Base-by-base conservation (phyloP, 257 asterid species). In the Forsythia viridissima region DNA sequence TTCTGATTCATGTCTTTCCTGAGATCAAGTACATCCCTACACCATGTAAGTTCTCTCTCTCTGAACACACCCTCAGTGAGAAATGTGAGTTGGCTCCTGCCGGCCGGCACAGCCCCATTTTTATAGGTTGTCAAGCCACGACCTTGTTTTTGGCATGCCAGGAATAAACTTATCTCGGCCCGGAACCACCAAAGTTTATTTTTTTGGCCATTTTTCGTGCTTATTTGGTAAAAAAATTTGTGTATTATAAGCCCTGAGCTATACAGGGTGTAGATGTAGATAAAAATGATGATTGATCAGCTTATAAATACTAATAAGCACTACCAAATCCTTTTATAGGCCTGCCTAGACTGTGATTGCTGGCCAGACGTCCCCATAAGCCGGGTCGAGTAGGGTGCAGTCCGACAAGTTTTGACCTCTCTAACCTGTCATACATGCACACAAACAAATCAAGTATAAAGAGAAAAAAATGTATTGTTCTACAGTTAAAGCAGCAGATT, bases 11-110 rank as follows among this genome's bases (percentile, higher is more conserved):
- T 39, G 87, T 90, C 20, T 91, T 90, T 74, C 94, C 96, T 21
- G 89, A 88, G 83, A 86, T 86, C 8, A 89, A 88, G 82, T 80
- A 5, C 89, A 88, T 93, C 80, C 98, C 97, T 5, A 82, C 92
- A n/a, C 97, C 97, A 0, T 73, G 98, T 93, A 83, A 85, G 88
- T 55, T 44, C 37, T 66, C 52, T 11, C 3, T 44, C 44, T 71
- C 34, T 71, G n/a, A 4, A 40, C 4, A 5, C 36, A 3, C 38
- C 46, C 8, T 1, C 9, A 11, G 37, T 71, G 18, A 16, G 15
- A 71, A 41, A 15, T 39, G 46, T 12, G 48, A 40, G 15, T 40
- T 48, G 20, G 59, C 7, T 48, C 15, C 20, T 48, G 2, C 20
- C 0, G 20, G 8, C 59, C 59, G 20, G 20, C 59, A 48, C 59